Conservation (phyloP, 1,139 yeast genomes). For the Magnusiomyces paraingens region DNA sequence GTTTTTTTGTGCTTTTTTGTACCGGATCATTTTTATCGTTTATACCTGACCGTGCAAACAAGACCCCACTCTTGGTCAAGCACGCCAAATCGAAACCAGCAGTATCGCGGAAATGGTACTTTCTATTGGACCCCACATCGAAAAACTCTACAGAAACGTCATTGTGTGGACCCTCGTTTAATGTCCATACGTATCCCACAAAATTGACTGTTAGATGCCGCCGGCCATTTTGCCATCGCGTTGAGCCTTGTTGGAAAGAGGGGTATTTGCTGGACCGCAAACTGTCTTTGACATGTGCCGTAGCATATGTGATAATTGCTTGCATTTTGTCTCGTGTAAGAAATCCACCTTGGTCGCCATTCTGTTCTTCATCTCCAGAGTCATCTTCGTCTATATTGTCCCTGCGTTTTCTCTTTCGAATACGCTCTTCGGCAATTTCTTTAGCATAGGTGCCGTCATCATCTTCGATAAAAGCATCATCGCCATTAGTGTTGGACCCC, state of each 20-base stretch:
- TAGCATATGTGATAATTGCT: too few relatives aligned
- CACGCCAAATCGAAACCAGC: conserved; percentile 69
- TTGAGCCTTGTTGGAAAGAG: conserved; percentile 71
- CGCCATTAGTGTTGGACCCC: conserved; percentile 18
- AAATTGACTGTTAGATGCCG: conserved; percentile 78
- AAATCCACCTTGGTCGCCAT: background rate
- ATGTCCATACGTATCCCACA: conserved; percentile 78
- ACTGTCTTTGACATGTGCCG: too few relatives aligned
- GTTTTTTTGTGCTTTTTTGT: conserved; percentile 9
- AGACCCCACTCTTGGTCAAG: conserved; percentile 56
- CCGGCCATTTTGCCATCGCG: conserved; percentile 70
- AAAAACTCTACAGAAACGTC: conserved; percentile 82
- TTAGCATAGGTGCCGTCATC: conserved; percentile 46
- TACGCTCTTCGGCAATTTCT: conserved; percentile 11
- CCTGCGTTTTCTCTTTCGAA: background rate
- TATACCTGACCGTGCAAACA: conserved; percentile 42
- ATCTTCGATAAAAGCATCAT: conserved; percentile 45
- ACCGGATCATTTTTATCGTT: conserved; percentile 1
- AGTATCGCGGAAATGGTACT: conserved; percentile 79
- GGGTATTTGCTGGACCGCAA: conserved; percentile 4
- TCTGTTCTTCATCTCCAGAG: conserved; percentile 5
- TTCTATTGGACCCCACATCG: conserved; percentile 71
- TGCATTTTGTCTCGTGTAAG: too few relatives aligned
- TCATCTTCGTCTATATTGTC: conserved; percentile 9
- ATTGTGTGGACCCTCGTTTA: conserved; percentile 53